Percentiles rank a stretch among this genome's conserved stretches.
Conservation (phyloP, 495 filamentous ascomycete species). For the Aspergillus bridgeri region DNA sequence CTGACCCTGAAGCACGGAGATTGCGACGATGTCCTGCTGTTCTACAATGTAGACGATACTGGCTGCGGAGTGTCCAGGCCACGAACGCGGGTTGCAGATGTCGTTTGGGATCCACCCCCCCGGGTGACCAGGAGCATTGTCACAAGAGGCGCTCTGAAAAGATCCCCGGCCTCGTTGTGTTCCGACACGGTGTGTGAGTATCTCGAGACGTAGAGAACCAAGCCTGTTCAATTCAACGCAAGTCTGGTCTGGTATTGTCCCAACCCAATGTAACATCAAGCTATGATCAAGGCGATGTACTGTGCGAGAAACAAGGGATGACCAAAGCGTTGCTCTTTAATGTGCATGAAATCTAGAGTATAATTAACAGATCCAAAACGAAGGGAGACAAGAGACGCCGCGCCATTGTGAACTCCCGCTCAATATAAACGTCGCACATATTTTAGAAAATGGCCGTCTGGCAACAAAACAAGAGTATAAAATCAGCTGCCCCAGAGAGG, state of each 20-base stretch:
- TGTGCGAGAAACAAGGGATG: neutral
- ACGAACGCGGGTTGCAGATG: constrained; percentile 31
- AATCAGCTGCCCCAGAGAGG: constrained; percentile 10
- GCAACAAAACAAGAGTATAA: neutral
- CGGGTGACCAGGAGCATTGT: constrained; percentile 26
- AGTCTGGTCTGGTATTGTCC: no score
- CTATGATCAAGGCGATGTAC: neutral
- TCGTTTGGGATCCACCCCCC: constrained; percentile 38
- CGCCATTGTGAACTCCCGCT: no score
- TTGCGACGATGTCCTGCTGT: constrained; percentile 25
- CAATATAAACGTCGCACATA: neutral
- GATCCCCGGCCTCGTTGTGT: neutral
- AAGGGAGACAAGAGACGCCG: neutral
- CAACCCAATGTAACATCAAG: neutral
- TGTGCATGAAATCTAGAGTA: neutral
- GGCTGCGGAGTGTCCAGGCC: constrained; percentile 27
- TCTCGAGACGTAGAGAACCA: constrained; percentile 1
- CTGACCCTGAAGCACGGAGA: constrained; percentile 15
- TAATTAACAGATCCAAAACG: neutral
- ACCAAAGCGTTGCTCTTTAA: neutral
- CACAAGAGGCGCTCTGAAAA: constrained; percentile 18
- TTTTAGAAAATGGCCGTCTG: neutral
- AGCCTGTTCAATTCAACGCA: neutral
- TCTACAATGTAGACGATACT: constrained; percentile 31
- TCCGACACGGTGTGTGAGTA: constrained; percentile 1